Base-by-base conservation (phyloP, 2,329 filamentous ascomycete genomes). In the Aspergillus sp. region DNA sequence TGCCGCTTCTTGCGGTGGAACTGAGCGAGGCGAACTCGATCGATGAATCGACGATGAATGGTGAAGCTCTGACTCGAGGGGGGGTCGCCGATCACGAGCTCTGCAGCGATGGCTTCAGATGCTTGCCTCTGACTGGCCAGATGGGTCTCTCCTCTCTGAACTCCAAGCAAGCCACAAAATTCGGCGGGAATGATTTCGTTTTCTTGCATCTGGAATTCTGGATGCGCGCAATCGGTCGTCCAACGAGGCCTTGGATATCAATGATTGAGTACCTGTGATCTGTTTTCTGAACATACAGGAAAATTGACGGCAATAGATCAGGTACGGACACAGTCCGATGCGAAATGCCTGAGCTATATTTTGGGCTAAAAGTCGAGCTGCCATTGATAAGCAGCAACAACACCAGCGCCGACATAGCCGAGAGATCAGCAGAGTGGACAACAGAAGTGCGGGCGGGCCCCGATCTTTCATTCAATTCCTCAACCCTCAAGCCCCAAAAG, bases 41-140 rank as follows among this genome's bases (percentile, higher is more conserved):
- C 52, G 48, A 48, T 34, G 28, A 43, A 46, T 46, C 38, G 47
- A 45, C 38, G 48, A 57, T 57, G 55, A 52, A 52, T 52, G 55
- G 38, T 52, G 43, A 55, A 47, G 31, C 45, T 15, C 15, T 22
- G 30, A 43, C 46, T 41, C 34, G 34, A 43, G 38, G 38, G 31
- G 38, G 38, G 31, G 34, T 23, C 31, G 55, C 55, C 55, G 55
- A 57, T 57, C 46, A 50, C 31, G 48, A 57, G 31, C 48, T 28
- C 23, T 7, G 55, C 34, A 23, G 23, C 30, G 23, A 50, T 50
- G 34, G 38, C 25, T 46, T 51, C 47, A 46, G 31, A 46, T 45
- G 9, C 19, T 30, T 50, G 54, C 46, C 28, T 43, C 3, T 57
- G 13, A 57, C 54, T 57, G 54, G 54, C 41, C 13, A 31, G 41